Evolutionary conservation across 257 asterid genomes (phyloP).

Genomic region (Mitragyna speciosa): DNA sequence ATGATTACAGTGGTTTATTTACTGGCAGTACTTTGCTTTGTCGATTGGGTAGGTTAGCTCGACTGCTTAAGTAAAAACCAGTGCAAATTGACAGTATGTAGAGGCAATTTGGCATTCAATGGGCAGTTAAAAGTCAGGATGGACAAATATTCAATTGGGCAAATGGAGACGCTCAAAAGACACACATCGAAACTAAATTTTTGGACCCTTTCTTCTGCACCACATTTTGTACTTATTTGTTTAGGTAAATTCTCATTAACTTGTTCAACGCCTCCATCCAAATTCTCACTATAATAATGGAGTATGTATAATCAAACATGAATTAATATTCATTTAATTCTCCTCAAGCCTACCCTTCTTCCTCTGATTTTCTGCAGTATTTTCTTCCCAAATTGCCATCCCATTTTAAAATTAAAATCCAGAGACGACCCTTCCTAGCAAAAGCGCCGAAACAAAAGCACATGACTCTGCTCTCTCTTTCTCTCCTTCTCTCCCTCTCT

Average conservation of each 20-base stretch:
- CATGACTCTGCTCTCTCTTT: constrained; percentile 51
- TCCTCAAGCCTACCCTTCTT: not conserved
- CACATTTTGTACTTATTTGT: constrained; percentile 17
- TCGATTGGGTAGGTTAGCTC: not conserved
- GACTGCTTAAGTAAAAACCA: not conserved
- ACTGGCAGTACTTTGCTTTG: not conserved
- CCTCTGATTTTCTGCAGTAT: constrained; percentile 22
- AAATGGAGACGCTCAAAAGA: constrained; percentile 23
- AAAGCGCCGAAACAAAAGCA: constrained; percentile 73
- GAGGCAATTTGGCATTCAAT: constrained; percentile 32
- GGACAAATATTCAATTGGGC: not conserved
- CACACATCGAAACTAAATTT: constrained; percentile 16
- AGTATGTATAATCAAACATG: not conserved
- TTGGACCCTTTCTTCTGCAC: constrained; percentile 28
- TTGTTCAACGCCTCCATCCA: not conserved
- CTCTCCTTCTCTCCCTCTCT: constrained; percentile 21
- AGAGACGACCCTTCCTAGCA: constrained; percentile 31
- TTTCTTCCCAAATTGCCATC: constrained; percentile 30
- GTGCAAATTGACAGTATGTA: not conserved
- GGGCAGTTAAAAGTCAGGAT: not conserved
- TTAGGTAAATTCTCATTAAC: constrained; percentile 28
- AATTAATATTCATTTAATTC: constrained; percentile 16
- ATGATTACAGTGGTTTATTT: not conserved
- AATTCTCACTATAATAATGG: constrained; percentile 15
- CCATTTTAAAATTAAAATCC: constrained; percentile 18